Conservation (phyloP, 2,329 filamentous ascomycete genomes). For the Sarocladium oryzae region DNA sequence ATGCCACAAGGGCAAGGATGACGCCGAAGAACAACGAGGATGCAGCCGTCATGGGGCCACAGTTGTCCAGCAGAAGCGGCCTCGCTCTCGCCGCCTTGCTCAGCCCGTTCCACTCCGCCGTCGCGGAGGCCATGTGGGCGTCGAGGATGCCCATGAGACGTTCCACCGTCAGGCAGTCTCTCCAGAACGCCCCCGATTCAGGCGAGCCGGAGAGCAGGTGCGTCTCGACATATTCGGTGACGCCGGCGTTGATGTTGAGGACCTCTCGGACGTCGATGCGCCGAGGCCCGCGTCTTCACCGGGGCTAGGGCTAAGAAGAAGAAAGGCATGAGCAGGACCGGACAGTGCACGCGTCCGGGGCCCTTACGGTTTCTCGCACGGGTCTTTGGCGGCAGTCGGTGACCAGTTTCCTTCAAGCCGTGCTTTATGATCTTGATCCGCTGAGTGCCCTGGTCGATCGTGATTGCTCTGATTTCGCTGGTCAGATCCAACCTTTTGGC, state of each 20-base stretch:
- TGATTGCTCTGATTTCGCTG: conserved; percentile 2
- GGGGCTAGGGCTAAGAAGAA: conserved; percentile 1
- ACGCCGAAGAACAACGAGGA: not conserved
- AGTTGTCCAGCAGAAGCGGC: not conserved
- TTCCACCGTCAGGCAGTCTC: too few relatives aligned
- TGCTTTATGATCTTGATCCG: too few relatives aligned
- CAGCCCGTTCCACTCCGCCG: not conserved
- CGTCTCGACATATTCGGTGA: not conserved
- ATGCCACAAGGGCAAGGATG: not conserved
- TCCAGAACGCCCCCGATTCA: too few relatives aligned
- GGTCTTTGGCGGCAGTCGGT: too few relatives aligned
- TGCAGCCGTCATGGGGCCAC: not conserved
- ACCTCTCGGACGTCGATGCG: not conserved
- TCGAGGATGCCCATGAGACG: not conserved
- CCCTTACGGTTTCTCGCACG: too few relatives aligned
- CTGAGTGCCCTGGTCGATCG: not conserved
- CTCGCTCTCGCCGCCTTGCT: not conserved
- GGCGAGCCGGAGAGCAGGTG: not conserved
- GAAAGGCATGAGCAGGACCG: not conserved
- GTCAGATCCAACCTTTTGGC: too few relatives aligned
- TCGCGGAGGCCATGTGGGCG: not conserved
- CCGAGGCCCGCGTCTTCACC: not conserved
- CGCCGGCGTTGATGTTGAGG: not conserved
- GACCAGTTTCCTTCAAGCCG: too few relatives aligned
- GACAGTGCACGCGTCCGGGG: too few relatives aligned